Evolutionary conservation across 1,139 yeast species (phyloP).

Genomic region (Debaryomyces subglobosus): DNA sequence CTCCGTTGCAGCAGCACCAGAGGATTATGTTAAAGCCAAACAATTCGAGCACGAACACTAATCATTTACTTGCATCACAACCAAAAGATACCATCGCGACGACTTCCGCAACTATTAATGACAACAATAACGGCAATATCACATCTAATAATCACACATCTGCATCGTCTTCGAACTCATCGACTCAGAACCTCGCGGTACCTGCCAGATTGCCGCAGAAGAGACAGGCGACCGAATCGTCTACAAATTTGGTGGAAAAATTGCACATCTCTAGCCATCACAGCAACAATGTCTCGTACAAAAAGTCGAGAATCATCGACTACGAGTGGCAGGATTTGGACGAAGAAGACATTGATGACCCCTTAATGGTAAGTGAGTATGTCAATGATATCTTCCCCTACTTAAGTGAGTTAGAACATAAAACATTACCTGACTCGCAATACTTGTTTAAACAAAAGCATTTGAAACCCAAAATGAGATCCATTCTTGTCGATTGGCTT

Average conservation of each 20-base stretch:
- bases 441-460: conserved; percentile 77
- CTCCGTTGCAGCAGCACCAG: conserved; percentile 31
- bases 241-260: conserved; percentile 52
- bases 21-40: conserved; percentile 8
- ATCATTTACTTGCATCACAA: conserved; percentile 13
- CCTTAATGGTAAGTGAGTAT: conserved; percentile 93
- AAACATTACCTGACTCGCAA: conserved; percentile 77
- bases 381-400: conserved; percentile 85
- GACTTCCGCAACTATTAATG: conserved; percentile 4
- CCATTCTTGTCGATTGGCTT: conserved; percentile 91
- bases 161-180: conserved; percentile 12
- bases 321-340: conserved; percentile 90
- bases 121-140: conserved; percentile 3
- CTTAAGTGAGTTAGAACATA: conserved; percentile 70
- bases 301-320: conserved; percentile 44
- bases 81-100: conserved; percentile 6
- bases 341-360: conserved; percentile 89
- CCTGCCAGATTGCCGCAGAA: conserved; percentile 56
- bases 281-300: conserved; percentile 22
- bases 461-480: conserved; percentile 82
- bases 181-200: conserved; percentile 19
- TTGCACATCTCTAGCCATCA: conserved; percentile 27
- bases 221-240: conserved; percentile 59
- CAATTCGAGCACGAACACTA: conserved; percentile 5
- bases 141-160: conserved; percentile 9